Percentiles rank a stretch among this genome's conserved stretches.
phyloP scores from a whole-genome alignment of 495 filamentous ascomycete genomes.

The Aspergillus diversus region DNA sequence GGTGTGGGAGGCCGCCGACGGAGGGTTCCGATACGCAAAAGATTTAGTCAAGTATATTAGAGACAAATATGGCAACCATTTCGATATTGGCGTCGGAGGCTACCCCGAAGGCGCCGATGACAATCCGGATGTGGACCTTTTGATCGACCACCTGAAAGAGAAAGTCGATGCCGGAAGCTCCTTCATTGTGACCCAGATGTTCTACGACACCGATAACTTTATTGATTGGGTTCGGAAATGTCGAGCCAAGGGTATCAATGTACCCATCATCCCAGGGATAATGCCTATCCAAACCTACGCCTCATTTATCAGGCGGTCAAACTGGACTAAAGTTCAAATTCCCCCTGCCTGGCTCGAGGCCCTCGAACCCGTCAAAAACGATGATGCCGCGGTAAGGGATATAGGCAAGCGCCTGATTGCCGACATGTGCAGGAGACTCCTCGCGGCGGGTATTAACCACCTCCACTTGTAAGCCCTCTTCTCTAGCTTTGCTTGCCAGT shows the following conservation, averaged over 20 bases:
- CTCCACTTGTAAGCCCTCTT: slow-evolving; percentile 75
- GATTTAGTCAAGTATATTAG: slow-evolving; percentile 95
- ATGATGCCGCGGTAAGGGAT: slow-evolving; percentile 89
- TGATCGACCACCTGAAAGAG: slow-evolving; percentile 94
- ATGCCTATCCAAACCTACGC: slow-evolving; percentile 98
- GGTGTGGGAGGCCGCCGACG: slow-evolving; percentile 84
- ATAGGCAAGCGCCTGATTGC: slow-evolving; percentile 90
- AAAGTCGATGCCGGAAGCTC: slow-evolving; percentile 94
- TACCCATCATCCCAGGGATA: slow-evolving; percentile 95
- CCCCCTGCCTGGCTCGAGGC: slow-evolving; percentile 79
- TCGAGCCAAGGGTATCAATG: slow-evolving; percentile 78
- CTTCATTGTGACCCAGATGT: slow-evolving; percentile 99
- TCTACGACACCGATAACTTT: slow-evolving; percentile 97
- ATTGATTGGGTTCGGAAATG: slow-evolving; percentile 85
- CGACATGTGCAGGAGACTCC: slow-evolving; percentile 83
- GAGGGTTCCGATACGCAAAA: slow-evolving; percentile 88
- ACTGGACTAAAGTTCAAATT: slow-evolving; percentile 82
- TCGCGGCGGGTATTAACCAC: slow-evolving; percentile 80
- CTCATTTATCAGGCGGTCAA: slow-evolving; percentile 84
- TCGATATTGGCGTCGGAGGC: slow-evolving; percentile 96
- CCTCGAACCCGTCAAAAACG: slow-evolving; percentile 93
- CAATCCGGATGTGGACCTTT: slow-evolving; percentile 76
- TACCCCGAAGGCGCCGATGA: slow-evolving; percentile 98
- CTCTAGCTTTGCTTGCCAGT: neutral
- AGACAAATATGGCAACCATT: slow-evolving; percentile 87